Base-by-base conservation (phyloP, 768 basidiomycete species). In the Chiua virens region DNA sequence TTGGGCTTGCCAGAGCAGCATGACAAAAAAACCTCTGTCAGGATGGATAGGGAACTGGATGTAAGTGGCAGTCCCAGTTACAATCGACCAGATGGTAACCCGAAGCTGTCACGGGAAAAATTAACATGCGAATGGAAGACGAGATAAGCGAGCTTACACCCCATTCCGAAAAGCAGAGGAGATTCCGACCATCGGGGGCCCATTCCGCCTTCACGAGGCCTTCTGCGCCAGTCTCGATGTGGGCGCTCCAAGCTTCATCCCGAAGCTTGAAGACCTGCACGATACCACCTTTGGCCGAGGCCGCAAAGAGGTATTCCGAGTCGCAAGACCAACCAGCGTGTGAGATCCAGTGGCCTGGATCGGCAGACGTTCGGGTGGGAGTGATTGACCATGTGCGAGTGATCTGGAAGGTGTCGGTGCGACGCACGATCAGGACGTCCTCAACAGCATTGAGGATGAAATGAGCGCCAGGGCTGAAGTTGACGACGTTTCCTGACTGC, bases 131-230 rank as follows among this genome's bases (percentile, higher is more conserved):
- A 47, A 35, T 35, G 42, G 18, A 50, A 36, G 28, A 37, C 9
- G n/a, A 7, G 28, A 23, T 49, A 54, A 35, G 38, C 27, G 18
- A 20, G 81, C 93, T 75, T 73, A 95, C 94, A 60, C 89, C 91
- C 87, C 91, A 91, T 59, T 94, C 89, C 4, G 92, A 94, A 70
- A 94, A 98, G 62, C 90, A 95, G 27, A 97, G 71, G 5, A 97
- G 75, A 15, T 82, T 83, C 34, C 89, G 78, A 15, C 92, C 92
- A 63, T 88, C 89, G 3, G 87, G 89, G 0, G 88, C 89, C 94
- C 94, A 98, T 62, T 95, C 91, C 17, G 87, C 90, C 63, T 83
- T 90, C 18, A 85, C 79, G 43, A 97, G 80, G 11, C 94, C 84
- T 74, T 96, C 94, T 22, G 84, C 78, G 23, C 89, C 91, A 8